These are phyloP conservation scores for Pythium volutum DNA, from an alignment of 352 stramenopile genomes.

Conservation along the genomic window DNA sequence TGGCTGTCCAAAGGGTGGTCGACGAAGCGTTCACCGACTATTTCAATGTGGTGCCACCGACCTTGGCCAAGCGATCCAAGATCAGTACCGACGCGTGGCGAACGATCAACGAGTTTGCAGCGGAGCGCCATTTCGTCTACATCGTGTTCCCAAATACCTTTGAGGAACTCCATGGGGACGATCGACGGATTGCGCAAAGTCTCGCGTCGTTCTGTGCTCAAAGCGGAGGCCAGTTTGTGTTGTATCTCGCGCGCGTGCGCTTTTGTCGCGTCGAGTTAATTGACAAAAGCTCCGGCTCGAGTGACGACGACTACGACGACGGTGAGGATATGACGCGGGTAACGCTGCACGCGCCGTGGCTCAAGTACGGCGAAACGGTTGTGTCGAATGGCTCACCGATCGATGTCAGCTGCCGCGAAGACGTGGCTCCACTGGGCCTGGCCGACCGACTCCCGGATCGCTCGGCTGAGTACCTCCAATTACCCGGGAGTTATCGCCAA, in stretches of 20 bases:
- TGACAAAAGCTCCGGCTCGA: no score
- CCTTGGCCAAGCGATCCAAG: background rate
- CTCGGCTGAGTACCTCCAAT: no score
- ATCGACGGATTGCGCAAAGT: background rate
- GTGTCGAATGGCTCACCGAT: background rate
- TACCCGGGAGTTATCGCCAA: no score
- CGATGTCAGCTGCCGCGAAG: background rate
- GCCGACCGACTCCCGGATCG: background rate
- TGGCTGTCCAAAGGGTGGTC: background rate
- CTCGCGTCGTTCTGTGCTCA: background rate
- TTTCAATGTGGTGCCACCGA: background rate
- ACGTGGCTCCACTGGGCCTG: background rate
- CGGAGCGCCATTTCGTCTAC: background rate
- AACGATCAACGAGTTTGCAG: background rate
- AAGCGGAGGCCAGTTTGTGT: background rate
- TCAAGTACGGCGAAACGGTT: background rate
- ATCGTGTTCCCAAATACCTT: background rate
- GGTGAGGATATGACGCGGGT: background rate
- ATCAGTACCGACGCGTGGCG: background rate
- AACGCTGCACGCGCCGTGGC: background rate
- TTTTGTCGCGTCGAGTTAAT: background rate
- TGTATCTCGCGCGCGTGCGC: background rate
- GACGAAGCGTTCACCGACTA: background rate
- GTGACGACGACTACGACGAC: background rate
- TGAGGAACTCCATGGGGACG: background rate